phyloP scores from a whole-genome alignment of 805 yeast genomes.

The Cyberlindnera bimundalis region DNA sequence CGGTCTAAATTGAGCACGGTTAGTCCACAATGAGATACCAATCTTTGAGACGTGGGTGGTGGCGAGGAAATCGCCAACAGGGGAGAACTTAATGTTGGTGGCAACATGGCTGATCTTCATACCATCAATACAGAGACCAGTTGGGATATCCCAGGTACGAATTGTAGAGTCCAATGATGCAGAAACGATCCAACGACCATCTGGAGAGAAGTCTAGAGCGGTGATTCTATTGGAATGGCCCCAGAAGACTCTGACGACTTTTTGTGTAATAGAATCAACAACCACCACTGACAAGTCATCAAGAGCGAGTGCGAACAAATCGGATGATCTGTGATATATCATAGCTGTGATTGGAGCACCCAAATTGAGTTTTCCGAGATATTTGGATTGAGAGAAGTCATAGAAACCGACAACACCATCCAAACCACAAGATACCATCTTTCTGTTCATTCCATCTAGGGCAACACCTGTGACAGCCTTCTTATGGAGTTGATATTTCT shows the following conservation, averaged over 20 bases:
- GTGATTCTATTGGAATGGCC: conserved; percentile 92
- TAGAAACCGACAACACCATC: conserved; percentile 89
- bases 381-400: conserved; percentile 71
- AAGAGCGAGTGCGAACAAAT: conserved; percentile 76
- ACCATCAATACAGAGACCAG: conserved; percentile 96
- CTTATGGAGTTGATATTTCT: conserved; percentile 65
- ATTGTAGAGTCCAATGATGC: conserved; percentile 81
- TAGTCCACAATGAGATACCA: conserved; percentile 92
- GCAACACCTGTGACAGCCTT: conserved; percentile 85
- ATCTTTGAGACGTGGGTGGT: conserved; percentile 88
- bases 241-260: conserved; percentile 77
- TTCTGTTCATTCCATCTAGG: conserved; percentile 85
- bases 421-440: conserved; percentile 80
- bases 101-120: conserved; percentile 74
- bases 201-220: conserved; percentile 84
- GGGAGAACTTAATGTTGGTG: conserved; percentile 76
- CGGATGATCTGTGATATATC: conserved; percentile 78
- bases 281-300: conserved; percentile 85
- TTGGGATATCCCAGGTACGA: conserved; percentile 96
- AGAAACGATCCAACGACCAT: conserved; percentile 92
- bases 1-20: conserved; percentile 77
- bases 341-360: conserved; percentile 76
- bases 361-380: conserved; percentile 61
- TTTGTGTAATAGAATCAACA: conserved; percentile 76
- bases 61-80: conserved; percentile 85